Evolutionary conservation across 768 basidiomycete species (phyloP), one percentile per base, ranked within the genome.

Genomic region (Cyclocybe aegerita): DNA sequence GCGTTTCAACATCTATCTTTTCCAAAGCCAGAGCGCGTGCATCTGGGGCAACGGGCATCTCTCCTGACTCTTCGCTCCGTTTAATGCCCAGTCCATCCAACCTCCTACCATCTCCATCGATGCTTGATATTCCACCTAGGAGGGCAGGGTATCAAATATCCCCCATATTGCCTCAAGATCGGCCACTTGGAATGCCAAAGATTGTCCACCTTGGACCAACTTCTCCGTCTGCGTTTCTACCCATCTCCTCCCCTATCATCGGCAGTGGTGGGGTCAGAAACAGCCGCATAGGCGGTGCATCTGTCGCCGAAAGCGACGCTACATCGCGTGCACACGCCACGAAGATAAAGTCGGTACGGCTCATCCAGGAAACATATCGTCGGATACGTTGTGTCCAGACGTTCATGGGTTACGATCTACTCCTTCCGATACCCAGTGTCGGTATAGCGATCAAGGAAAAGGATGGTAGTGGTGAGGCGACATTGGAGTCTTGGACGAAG

Each of bases 151-250:
- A 70, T 53, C 67, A 68, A 45, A 61, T 68, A 8, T 61, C 65
- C 1, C 67, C 71, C 1, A 50, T 64, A 30, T 57, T 54, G 4
- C 63, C 65, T 9, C 55, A 57, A 9, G 58, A 60, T n/a, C 49
- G 54, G 17, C 52, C 65, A 29, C 61, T 56, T 9, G 74, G 72
- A 0, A 75, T 77, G 2, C 76, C 71, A 14, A 65, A 65, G 49
- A 86, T 87, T 52, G 69, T 85, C 1, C 85, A 86, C 59, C 74
- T 87, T 4, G 83, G 83, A 1, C 81, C 83, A 1, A 69, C 77
- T 7, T 71, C 73, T 12, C 62, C 70, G 12, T 65, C 70, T 33
- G 61, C 66, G 7, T 65, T 71, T n/a, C 64, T 64, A 17, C 66
- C 69, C 9, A 55, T 66, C 2, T 55, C 65, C 9, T 70, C 70